Percentiles rank a stretch among this genome's conserved stretches.
phyloP scores from a whole-genome alignment of 1,284 basidiomycete species.

The Retiboletus flavoniger region DNA sequence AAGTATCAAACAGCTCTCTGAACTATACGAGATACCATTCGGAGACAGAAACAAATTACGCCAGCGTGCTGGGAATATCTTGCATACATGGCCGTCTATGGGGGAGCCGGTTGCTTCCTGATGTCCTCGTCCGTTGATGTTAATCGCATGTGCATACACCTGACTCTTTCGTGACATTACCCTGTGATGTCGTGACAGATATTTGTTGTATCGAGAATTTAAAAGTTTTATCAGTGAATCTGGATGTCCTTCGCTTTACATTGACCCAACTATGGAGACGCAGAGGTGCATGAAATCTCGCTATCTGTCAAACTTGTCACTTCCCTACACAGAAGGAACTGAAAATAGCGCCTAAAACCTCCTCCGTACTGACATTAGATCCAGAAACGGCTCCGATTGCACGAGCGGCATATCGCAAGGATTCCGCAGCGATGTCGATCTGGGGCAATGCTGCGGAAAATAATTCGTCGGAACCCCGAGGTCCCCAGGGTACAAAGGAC shows the following conservation, averaged over 20 bases:
- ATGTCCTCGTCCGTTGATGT: background rate
- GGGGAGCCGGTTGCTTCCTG: background rate
- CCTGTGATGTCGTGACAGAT: background rate
- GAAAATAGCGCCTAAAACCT: conserved; percentile 80
- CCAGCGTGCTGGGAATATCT: conserved; percentile 21
- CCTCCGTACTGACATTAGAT: conserved; percentile 58
- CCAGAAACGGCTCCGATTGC: conserved; percentile 82
- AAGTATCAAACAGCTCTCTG: conserved; percentile 25
- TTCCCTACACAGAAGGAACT: conserved; percentile 86
- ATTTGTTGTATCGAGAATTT: background rate
- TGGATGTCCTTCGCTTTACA: background rate
- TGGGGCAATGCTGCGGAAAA: conserved; percentile 26
- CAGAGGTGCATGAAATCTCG: background rate
- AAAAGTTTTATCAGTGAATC: background rate
- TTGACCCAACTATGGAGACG: background rate
- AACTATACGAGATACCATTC: conserved; percentile 32
- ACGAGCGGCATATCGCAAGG: conserved; percentile 78
- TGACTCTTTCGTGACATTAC: background rate
- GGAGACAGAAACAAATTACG: conserved; percentile 31
- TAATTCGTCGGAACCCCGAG: background rate
- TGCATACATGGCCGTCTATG: conserved; percentile 14
- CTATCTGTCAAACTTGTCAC: conserved; percentile 30
- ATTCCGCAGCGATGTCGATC: conserved; percentile 80
- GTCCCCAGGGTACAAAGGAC: conserved; percentile 35
- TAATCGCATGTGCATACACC: conserved; percentile 7